Percentiles rank a stretch among this genome's conserved stretches.
These are phyloP conservation scores for Heliosperma pusillum DNA, from an alignment of 148 eudicot genomes.

Conservation along the genomic window DNA sequence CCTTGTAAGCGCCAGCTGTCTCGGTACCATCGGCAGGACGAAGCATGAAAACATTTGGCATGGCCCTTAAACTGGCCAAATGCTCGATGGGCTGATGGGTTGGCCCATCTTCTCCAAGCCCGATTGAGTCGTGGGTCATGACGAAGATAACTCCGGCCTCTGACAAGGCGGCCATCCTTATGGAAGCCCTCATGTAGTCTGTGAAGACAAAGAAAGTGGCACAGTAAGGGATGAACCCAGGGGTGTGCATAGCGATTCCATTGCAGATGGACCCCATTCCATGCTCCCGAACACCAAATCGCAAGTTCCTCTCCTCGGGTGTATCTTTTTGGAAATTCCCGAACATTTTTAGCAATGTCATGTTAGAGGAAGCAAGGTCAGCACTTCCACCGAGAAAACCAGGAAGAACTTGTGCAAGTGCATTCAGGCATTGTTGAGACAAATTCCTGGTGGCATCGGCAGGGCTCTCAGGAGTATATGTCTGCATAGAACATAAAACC, in stretches of 20 bases:
- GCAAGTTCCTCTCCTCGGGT: constrained; percentile 85
- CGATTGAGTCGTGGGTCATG: constrained; percentile 99
- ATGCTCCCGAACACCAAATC: constrained; percentile 94
- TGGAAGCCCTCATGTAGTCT: constrained; percentile 96
- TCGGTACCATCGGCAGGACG: constrained; percentile 99
- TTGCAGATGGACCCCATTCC: constrained; percentile 95
- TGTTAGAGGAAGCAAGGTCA: constrained; percentile 97
- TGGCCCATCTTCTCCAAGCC: constrained; percentile 97
- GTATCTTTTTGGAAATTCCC: constrained; percentile 94
- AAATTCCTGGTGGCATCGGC: constrained; percentile 94
- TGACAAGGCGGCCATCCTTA: constrained; percentile 75
- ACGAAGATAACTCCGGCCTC: constrained; percentile 86
- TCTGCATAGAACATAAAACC: constrained; percentile 34
- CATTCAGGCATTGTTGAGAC: constrained; percentile 79
- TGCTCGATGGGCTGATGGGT: constrained; percentile 99
- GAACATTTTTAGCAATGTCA: constrained; percentile 85
- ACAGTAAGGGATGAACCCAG: constrained; percentile 86
- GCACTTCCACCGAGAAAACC: constrained; percentile 97
- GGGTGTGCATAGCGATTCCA: constrained; percentile 87
- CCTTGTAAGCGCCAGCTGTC: constrained; percentile 86
- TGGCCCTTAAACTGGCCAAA: constrained; percentile 96
- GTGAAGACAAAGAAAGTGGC: constrained; percentile 98
- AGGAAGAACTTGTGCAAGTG: constrained; percentile 80
- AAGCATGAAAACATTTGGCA: constrained; percentile 87
- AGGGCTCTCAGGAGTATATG: constrained; percentile 86